Evolutionary conservation across 2,329 filamentous ascomycete species (phyloP).

Genomic region (Allantophomopsis cytisporea): DNA sequence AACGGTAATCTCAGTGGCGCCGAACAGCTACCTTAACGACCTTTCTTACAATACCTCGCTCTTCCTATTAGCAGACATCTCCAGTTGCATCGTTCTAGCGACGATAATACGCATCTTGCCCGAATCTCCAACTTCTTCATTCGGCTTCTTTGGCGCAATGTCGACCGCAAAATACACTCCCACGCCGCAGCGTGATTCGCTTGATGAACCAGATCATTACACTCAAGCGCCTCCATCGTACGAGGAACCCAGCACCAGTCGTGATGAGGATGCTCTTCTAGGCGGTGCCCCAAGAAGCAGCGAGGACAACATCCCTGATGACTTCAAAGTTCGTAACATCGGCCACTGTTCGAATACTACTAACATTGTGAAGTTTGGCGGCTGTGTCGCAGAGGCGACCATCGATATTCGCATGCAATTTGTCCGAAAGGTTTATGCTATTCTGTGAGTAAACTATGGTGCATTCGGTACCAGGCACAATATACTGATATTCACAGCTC

Average conservation of each 20-base stretch:
- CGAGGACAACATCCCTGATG: conserved; percentile 86
- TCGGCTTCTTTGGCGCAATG: conserved; percentile 19
- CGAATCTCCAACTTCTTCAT: background rate
- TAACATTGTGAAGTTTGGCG: conserved; percentile 56
- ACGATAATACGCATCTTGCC: background rate
- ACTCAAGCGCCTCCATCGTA: conserved; percentile 77
- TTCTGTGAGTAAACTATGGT: conserved; percentile 42
- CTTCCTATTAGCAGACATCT: too few relatives aligned
- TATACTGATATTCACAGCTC: conserved; percentile 32
- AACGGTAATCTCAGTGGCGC: too few relatives aligned
- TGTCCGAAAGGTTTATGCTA: conserved; percentile 93
- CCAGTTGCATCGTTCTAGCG: too few relatives aligned
- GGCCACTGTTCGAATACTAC: background rate
- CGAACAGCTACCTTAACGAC: too few relatives aligned
- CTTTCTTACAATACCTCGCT: too few relatives aligned
- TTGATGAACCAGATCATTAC: conserved; percentile 53
- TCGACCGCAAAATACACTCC: conserved; percentile 70
- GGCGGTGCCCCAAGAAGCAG: conserved; percentile 63
- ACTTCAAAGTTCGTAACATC: conserved; percentile 63
- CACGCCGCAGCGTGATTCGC: conserved; percentile 75
- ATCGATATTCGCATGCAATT: conserved; percentile 96
- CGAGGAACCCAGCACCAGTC: conserved; percentile 37
- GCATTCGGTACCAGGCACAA: background rate
- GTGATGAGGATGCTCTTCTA: conserved; percentile 39
- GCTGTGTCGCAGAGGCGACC: conserved; percentile 83